Evolutionary conservation across 2,329 filamentous ascomycete genomes (phyloP).

Genomic region (Bimuria novae-zelandiae): DNA sequence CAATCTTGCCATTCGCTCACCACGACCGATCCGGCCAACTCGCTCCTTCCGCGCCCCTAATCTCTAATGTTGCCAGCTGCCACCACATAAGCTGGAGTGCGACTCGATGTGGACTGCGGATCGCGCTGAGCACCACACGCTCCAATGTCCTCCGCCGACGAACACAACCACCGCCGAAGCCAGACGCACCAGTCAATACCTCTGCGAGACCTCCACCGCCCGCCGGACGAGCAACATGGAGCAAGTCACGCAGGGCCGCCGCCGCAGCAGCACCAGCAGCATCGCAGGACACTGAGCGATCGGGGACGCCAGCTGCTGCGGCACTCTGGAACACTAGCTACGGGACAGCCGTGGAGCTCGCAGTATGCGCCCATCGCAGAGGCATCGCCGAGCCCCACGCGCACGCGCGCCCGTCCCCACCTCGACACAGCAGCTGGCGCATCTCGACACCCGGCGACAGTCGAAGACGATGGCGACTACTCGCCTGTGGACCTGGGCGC

Average conservation of each 20-base stretch:
- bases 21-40: constrained; percentile 10
- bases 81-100: constrained; percentile 30
- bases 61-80: constrained; percentile 27
- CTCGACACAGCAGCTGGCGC: constrained; percentile 43
- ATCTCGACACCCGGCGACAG: constrained; percentile 29
- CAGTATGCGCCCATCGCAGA: constrained; percentile 60
- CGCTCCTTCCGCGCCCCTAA: constrained; percentile 2
- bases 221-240: constrained; percentile 40
- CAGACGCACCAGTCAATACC: constrained; percentile 69
- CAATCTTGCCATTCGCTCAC: constrained; percentile 4
- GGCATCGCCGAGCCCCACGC: constrained; percentile 55
- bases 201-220: constrained; percentile 60
- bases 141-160: constrained; percentile 55
- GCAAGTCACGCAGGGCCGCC: constrained; percentile 33
- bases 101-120: constrained; percentile 37
- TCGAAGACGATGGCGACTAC: constrained; percentile 44
- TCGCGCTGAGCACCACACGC: constrained; percentile 33
- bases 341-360: constrained; percentile 46
- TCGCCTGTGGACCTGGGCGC: constrained; percentile 53
- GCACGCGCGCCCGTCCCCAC: constrained; percentile 34
- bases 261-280: too few relatives aligned
- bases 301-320: constrained; percentile 54
- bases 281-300: constrained; percentile 54
- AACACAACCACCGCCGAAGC: constrained; percentile 52
- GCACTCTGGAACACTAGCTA: constrained; percentile 49